Evolutionary conservation across 1,284 basidiomycete genomes (phyloP).

Genomic region (Cerrena zonata): DNA sequence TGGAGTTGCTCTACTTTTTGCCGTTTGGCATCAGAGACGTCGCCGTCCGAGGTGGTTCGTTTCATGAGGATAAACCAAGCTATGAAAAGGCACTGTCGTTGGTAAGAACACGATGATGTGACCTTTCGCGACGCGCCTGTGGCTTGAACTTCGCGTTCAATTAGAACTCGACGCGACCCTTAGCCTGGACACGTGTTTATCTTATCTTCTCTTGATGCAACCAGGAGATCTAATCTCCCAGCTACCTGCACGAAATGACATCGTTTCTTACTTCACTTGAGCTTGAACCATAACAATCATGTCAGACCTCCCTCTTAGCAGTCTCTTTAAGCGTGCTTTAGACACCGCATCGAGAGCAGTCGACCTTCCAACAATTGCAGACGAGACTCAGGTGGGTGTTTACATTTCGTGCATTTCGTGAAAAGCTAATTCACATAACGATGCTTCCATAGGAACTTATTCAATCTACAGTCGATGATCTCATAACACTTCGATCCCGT

Average conservation of each 20-base stretch:
- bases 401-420: neutral
- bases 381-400: slow-evolving; percentile 43
- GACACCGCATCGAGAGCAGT: slow-evolving; percentile 38
- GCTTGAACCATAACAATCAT: slow-evolving; percentile 2
- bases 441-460: slow-evolving; percentile 46
- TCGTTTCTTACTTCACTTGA: too few species aligned
- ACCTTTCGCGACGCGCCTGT: neutral
- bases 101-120: neutral
- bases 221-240: too few species aligned
- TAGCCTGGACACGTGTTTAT: too few species aligned
- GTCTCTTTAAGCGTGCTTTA: slow-evolving; percentile 42
- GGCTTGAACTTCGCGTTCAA: neutral
- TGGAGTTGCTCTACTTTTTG: neutral
- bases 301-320: slow-evolving; percentile 29
- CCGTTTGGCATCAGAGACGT: neutral
- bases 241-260: too few species aligned
- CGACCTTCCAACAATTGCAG: slow-evolving; percentile 41
- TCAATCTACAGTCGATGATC: slow-evolving; percentile 46
- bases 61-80: neutral
- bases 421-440: neutral
- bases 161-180: too few species aligned
- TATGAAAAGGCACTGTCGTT: too few species aligned
- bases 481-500: slow-evolving; percentile 44
- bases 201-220: too few species aligned
- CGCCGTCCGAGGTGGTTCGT: neutral